These are phyloP conservation scores for Coprinopsis strossmayeri DNA, from an alignment of 768 basidiomycete species.

Conservation along the genomic window DNA sequence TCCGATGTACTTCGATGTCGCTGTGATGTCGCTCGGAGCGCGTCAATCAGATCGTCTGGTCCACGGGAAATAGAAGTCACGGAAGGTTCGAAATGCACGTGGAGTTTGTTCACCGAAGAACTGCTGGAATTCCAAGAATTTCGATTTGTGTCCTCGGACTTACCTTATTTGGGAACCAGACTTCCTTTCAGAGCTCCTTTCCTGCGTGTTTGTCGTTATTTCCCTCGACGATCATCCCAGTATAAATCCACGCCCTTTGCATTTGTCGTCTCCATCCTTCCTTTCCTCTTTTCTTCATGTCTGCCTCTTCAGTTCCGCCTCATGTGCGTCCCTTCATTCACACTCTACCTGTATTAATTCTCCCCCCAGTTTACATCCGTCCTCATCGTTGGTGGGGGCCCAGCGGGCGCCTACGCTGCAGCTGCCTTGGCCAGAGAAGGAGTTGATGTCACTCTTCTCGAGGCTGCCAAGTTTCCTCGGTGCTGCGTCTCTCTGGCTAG, in stretches of 20 bases:
- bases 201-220: too few relatives aligned
- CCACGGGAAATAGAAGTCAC: background rate
- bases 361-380: slow-evolving; percentile 32
- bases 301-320: slow-evolving; percentile 25
- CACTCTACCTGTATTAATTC: slow-evolving; percentile 2
- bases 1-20: background rate
- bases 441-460: slow-evolving; percentile 44
- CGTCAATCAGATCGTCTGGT: slow-evolving; percentile 5
- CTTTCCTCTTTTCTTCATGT: slow-evolving; percentile 19
- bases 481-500: slow-evolving; percentile 11
- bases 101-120: slow-evolving; percentile 4
- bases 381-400: slow-evolving; percentile 47
- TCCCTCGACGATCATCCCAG: too few relatives aligned
- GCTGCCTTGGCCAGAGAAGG: slow-evolving; percentile 51
- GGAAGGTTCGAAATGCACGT: slow-evolving; percentile 3
- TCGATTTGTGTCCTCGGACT: slow-evolving; percentile 8
- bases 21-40: background rate
- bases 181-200: slow-evolving; percentile 24
- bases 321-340: slow-evolving; percentile 15
- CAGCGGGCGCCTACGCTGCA: slow-evolving; percentile 52
- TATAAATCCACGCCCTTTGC: background rate
- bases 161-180: slow-evolving; percentile 19
- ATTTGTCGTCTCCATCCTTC: slow-evolving; percentile 9
- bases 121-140: background rate
- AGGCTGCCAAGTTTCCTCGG: slow-evolving; percentile 51